phyloP scores from a whole-genome alignment of 768 basidiomycete species.

The Lanmaoa rubissima region DNA sequence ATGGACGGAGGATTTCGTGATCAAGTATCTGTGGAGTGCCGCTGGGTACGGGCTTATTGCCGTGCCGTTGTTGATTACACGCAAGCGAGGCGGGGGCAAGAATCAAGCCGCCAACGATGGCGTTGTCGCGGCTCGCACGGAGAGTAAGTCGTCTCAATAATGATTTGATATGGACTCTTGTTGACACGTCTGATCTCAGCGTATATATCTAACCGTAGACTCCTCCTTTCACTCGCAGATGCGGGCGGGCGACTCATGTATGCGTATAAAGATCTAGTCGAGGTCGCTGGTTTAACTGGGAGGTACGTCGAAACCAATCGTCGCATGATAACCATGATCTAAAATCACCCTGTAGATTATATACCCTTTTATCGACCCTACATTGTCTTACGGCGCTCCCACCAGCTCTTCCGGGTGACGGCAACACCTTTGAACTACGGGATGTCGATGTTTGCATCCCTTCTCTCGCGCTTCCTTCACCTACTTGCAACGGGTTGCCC shows the following conservation, averaged over 20 bases:
- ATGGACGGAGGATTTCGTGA: constrained; percentile 96
- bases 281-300: constrained; percentile 91
- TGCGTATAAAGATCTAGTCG: constrained; percentile 92
- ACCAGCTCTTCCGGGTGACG: constrained; percentile 29
- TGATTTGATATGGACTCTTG: neutral
- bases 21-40: constrained; percentile 96
- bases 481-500: neutral
- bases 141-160: constrained; percentile 35
- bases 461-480: constrained; percentile 2
- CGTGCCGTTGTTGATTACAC: constrained; percentile 79
- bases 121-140: constrained; percentile 48
- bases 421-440: constrained; percentile 55
- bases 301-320: constrained; percentile 14
- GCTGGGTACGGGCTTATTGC: constrained; percentile 90
- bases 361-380: constrained; percentile 81
- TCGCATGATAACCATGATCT: neutral
- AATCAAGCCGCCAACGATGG: constrained; percentile 22
- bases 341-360: constrained; percentile 51
- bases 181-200: constrained; percentile 36
- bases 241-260: constrained; percentile 96
- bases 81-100: constrained; percentile 26
- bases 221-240: constrained; percentile 92
- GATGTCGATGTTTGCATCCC: constrained; percentile 75
- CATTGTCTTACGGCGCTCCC: constrained; percentile 67
- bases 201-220: constrained; percentile 90